A percentile compares a stretch with the other conserved stretches of the same genome.
phyloP scores from a whole-genome alignment of 2,329 filamentous ascomycete genomes.

The Aspergillus sp. region DNA sequence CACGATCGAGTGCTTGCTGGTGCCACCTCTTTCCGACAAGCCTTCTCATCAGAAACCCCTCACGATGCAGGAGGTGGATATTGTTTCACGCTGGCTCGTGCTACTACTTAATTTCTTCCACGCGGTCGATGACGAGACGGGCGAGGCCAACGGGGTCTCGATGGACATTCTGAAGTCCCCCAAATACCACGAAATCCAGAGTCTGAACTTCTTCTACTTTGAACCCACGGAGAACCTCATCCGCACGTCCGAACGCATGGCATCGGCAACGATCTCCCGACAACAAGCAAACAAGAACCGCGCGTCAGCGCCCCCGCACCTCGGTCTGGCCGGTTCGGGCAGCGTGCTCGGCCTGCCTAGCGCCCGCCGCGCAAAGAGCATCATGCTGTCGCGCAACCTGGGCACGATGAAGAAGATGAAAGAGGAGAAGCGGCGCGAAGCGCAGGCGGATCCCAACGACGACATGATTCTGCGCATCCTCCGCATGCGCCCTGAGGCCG shows the following conservation, averaged over 20 bases:
- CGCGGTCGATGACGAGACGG: conserved; percentile 77
- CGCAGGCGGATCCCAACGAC: conserved; percentile 93
- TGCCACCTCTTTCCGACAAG: conserved; percentile 93
- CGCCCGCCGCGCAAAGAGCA: conserved; percentile 61
- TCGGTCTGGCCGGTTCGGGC: conserved; percentile 39
- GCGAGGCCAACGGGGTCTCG: conserved; percentile 83
- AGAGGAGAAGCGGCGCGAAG: conserved; percentile 91
- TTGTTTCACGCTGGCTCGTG: conserved; percentile 92
- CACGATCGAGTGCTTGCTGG: conserved; percentile 84
- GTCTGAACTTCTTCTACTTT: conserved; percentile 98
- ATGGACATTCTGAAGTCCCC: conserved; percentile 90
- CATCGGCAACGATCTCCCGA: conserved; percentile 75
- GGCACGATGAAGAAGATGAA: conserved; percentile 96
- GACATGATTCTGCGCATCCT: conserved; percentile 97
- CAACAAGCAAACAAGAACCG: conserved; percentile 69
- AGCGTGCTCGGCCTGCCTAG: conserved; percentile 50
- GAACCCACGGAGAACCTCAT: conserved; percentile 88
- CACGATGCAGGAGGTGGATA: conserved; percentile 82
- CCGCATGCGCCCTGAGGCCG: conserved; percentile 89
- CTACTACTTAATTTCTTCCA: conserved; percentile 94
- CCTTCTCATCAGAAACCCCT: conserved; percentile 81
- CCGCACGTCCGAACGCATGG: conserved; percentile 95
- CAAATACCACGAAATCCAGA: conserved; percentile 97
- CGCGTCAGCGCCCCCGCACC: conserved; percentile 65
- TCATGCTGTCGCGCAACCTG: conserved; percentile 91